These are phyloP conservation scores for Salix exigua DNA, from an alignment of 345 rosid species.

Conservation along the genomic window DNA sequence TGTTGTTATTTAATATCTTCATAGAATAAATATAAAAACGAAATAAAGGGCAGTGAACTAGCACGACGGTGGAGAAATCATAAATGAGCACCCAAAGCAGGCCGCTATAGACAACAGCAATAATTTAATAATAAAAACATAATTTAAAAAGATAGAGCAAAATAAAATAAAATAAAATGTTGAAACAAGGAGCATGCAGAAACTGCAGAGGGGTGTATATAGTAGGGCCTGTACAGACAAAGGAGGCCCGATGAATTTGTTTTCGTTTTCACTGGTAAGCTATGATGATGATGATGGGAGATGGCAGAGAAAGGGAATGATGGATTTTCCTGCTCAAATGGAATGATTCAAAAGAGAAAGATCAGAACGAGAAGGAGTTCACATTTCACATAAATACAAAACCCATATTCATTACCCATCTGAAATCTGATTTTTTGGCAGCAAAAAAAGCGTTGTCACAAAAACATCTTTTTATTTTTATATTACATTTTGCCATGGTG, in stretches of 20 bases:
- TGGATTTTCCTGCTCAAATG: conserved; percentile 31
- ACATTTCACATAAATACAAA: too few relatives aligned
- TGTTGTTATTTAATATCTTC: too few relatives aligned
- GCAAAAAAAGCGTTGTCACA: too few relatives aligned
- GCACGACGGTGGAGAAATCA: neutral
- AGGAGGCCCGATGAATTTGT: neutral
- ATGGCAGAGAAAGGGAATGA: conserved; percentile 27
- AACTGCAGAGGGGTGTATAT: neutral
- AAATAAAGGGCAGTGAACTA: neutral
- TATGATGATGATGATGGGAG: conserved; percentile 6
- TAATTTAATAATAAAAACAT: neutral
- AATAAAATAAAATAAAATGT: neutral
- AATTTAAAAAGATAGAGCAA: neutral
- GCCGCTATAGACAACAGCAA: neutral
- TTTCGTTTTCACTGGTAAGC: neutral
- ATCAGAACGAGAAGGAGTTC: neutral
- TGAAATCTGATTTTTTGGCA: too few relatives aligned
- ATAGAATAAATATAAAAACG: neutral
- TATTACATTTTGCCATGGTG: too few relatives aligned
- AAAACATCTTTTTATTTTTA: too few relatives aligned
- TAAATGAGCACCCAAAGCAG: neutral
- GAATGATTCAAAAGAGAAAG: conserved; percentile 20
- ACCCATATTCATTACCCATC: too few relatives aligned
- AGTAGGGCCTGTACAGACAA: neutral
- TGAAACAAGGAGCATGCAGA: neutral